Evolutionary conservation across 2,329 filamentous ascomycete genomes (phyloP), one percentile per base, ranked within the genome.

Genomic region (Graphilbum fragrans): DNA sequence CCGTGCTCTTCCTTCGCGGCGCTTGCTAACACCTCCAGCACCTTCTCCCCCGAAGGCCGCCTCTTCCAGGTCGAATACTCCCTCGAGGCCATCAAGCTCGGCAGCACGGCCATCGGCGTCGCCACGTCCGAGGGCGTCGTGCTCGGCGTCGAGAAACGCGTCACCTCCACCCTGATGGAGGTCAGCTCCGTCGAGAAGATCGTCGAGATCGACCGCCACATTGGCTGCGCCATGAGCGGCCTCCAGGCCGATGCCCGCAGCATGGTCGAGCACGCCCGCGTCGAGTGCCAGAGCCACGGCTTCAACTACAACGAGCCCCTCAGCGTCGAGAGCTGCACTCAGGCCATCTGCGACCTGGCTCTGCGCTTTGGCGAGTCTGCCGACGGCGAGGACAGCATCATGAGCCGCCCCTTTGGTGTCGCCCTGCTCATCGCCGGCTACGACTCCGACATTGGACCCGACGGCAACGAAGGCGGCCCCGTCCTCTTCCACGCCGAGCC

Each of bases 1-100:
- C 5, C 5, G 7, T 9, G 29, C 12, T 31, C 11, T 5, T 8
- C n/a, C 29, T 31, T n/a, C n/a, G n/a, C n/a, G n/a, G n/a, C n/a
- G n/a, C n/a, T 12, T 37, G 12, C n/a, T 20, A 12, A 37, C 37
- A 23, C 20, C 16, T 10, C 20, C 43, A 93, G 85, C 77, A 98
- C 92, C 76, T 98, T 98, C 78, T 98, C 92, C 55, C 92, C 92
- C 47, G 92, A 98, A 77, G 92, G 92, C 58, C 92, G 92, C 67
- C 85, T 98, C 64, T 98, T 98, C 77, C 92, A 98, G 72, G 92
- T 98, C 72, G 92, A 98, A 82, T 98, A 98, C 79, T 96, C 92
- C 46, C 83, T 98, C 64, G 92, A 98, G 73, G 92, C 92, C 66
- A 98, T 98, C 78, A 98, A 98, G 74, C 85, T 96, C 53, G 92